Evolutionary conservation across 371 early-diverging fungal genomes (phyloP).

Genomic region (Chytridium lagenaria): DNA sequence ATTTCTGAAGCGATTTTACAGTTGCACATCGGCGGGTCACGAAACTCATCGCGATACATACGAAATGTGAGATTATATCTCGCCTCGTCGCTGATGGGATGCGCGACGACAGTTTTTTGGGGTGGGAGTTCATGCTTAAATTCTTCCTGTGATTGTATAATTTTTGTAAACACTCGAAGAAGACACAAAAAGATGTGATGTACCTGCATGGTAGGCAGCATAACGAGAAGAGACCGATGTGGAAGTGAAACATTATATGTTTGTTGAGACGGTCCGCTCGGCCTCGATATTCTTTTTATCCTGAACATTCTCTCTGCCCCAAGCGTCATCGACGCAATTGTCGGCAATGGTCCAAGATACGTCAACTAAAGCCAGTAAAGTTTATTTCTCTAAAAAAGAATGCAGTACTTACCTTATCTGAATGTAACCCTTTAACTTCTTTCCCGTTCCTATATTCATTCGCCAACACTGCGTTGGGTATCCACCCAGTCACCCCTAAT

Average conservation of each 20-base stretch:
- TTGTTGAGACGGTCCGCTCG: conserved; percentile 41
- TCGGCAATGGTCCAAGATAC: conserved; percentile 64
- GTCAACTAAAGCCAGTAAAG: conserved; percentile 43
- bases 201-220: conserved; percentile 59
- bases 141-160: conserved; percentile 46
- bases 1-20: conserved; percentile 61
- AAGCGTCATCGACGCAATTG: conserved; percentile 63
- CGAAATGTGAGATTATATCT: conserved; percentile 68
- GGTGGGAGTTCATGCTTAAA: conserved; percentile 61
- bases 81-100: conserved; percentile 50
- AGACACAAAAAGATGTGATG: neutral
- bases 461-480: conserved; percentile 40
- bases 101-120: conserved; percentile 24
- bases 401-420: conserved; percentile 29
- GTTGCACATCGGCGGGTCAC: conserved; percentile 57
- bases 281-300: too few species aligned
- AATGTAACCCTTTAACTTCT: conserved; percentile 45
- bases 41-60: conserved; percentile 53
- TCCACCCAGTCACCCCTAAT: conserved; percentile 37
- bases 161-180: neutral
- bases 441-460: conserved; percentile 45
- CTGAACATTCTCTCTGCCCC: conserved; percentile 67
- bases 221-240: conserved; percentile 67
- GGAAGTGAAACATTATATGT: conserved; percentile 61
- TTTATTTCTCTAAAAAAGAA: neutral